Evolutionary conservation across 2,329 filamentous ascomycete species (phyloP), one percentile per base, ranked within the genome.

Genomic region (Plectosphaerella cucumerina): DNA sequence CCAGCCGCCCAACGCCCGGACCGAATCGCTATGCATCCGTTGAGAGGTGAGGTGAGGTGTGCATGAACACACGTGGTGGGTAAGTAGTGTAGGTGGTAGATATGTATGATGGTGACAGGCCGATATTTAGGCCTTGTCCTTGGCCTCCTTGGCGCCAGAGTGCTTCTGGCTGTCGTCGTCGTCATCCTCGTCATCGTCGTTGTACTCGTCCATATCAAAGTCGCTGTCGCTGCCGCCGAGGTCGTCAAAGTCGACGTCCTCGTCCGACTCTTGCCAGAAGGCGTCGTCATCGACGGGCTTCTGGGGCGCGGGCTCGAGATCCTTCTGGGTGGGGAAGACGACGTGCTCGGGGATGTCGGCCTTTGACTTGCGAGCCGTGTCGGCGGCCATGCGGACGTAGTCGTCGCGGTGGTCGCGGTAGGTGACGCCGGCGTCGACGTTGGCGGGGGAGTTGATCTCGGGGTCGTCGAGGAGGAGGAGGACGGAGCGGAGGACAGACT

Each of bases 401-500:
- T 75, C 69, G 2, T 76, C 73, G 0, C 84, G 83, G 31, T 86
- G 71, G 59, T 92, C 90, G 53, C 93, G 85, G 62, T 95, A 86
- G 75, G 91, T 81, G 21, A 97, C 87, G 51, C 90, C 84, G 2
- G 94, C 93, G 60, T 97, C 93, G 50, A 97, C 92, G 66, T 97
- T 97, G 56, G 93, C 94, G 0, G 94, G 90, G 0, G 91, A 96
- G 60, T 85, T 90, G 62, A 95, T 90, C 69, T 99, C 93, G 14
- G 93, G 90, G 61, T 96, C 90, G 66, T 97, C 94, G 50, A 99
- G 84, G 3, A 99, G 82, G 6, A 94, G 87, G 8, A 97, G 81
- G 17, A 97, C 89, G 9, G 90, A 96, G 55, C 96, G 90, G 17
- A 99, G 81, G 34, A 99, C 92, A 3, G 91, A 95, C 72, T 97